phyloP scores from a whole-genome alignment of 2,329 filamentous ascomycete genomes.

The Cladophialophora carrionii region DNA sequence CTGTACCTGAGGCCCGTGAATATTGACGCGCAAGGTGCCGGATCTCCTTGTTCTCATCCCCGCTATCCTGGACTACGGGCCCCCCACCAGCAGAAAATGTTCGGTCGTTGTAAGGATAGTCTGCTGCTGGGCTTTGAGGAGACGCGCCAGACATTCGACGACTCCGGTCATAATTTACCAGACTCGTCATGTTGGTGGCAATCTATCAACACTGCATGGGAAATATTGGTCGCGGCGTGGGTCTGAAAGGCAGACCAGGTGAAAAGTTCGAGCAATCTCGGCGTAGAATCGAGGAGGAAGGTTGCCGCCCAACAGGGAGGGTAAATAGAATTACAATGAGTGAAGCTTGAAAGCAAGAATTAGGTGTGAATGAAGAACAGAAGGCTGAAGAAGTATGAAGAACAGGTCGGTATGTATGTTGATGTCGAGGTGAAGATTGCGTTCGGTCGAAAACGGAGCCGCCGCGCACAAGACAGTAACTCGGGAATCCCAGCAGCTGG shows the following conservation, averaged over 20 bases:
- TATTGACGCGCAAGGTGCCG: slow-evolving; percentile 26
- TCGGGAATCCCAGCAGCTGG: not conserved
- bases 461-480: not conserved
- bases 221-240: not conserved
- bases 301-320: not conserved
- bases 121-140: slow-evolving; percentile 12
- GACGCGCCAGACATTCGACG: slow-evolving; percentile 25
- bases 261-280: not conserved
- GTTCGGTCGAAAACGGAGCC: slow-evolving; percentile 1
- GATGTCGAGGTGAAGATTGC: not conserved
- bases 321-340: not conserved
- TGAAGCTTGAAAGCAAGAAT: not conserved
- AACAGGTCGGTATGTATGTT: not conserved
- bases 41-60: slow-evolving; percentile 22
- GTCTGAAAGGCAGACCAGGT: not conserved
- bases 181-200: slow-evolving; percentile 20
- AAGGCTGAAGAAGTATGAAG: slow-evolving; percentile 4
- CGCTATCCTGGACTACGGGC: slow-evolving; percentile 13
- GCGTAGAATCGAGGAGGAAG: too few species aligned
- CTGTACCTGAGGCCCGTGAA: slow-evolving; percentile 20
- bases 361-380: not conserved
- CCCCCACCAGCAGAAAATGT: slow-evolving; percentile 20
- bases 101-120: slow-evolving; percentile 21
- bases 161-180: slow-evolving; percentile 26
- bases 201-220: slow-evolving; percentile 12